A percentile compares a stretch with the other conserved stretches of the same genome.
phyloP scores from a whole-genome alignment of 2,329 filamentous ascomycete genomes.

The Arthrobotrys musiformis region DNA sequence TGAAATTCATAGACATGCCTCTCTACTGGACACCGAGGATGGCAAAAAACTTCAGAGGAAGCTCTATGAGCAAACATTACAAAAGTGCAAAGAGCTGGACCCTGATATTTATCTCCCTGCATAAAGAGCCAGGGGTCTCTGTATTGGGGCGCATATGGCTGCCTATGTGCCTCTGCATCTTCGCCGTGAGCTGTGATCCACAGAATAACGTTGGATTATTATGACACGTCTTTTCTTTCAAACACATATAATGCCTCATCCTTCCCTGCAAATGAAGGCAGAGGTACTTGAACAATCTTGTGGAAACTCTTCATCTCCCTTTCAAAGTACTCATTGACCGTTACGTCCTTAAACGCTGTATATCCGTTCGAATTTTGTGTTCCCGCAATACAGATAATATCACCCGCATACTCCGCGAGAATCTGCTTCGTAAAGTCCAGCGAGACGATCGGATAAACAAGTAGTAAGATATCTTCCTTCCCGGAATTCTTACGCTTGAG shows the following conservation, averaged over 20 bases:
- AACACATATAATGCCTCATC: slow-evolving; percentile 80
- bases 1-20: slow-evolving; percentile 7
- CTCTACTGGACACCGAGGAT: slow-evolving; percentile 14
- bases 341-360: slow-evolving; percentile 73
- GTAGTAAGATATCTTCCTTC: slow-evolving; percentile 71
- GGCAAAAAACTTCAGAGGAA: slow-evolving; percentile 24
- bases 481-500: slow-evolving; percentile 67
- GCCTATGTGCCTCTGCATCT: not conserved
- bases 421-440: slow-evolving; percentile 73
- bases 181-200: not conserved
- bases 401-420: slow-evolving; percentile 71
- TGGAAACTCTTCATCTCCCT: slow-evolving; percentile 70
- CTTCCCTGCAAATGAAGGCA: slow-evolving; percentile 80
- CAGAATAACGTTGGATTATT: slow-evolving; percentile 58
- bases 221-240: slow-evolving; percentile 64
- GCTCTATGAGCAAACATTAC: slow-evolving; percentile 13
- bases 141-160: not conserved
- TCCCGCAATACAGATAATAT: slow-evolving; percentile 76
- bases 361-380: slow-evolving; percentile 81
- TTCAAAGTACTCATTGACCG: slow-evolving; percentile 75
- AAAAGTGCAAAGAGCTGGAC: slow-evolving; percentile 37
- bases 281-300: slow-evolving; percentile 72
- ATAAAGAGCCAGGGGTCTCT: not conserved
- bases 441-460: slow-evolving; percentile 79
- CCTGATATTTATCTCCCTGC: not conserved